Percentiles rank a stretch among this genome's conserved stretches.
phyloP scores from a whole-genome alignment of 352 stramenopile species.

The Phytophthora lateralis region DNA sequence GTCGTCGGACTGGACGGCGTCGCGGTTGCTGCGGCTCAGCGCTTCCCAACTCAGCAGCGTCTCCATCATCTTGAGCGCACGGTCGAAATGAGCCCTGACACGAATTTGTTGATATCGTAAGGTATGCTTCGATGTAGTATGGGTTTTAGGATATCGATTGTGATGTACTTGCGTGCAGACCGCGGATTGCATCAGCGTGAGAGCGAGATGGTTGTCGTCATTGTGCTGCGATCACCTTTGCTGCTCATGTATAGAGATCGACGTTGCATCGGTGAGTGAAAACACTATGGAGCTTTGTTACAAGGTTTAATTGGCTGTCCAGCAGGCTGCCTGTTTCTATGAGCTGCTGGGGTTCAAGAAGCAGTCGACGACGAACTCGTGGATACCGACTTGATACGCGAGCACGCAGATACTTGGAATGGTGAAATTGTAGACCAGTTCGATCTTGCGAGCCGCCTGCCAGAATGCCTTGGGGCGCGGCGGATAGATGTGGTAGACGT shows the following conservation, averaged over 20 bases:
- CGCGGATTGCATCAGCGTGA: slow-evolving; percentile 4
- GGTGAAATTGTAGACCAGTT: slow-evolving; percentile 48
- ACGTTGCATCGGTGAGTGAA: not conserved
- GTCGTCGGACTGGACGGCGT: slow-evolving; percentile 19
- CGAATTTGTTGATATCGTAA: slow-evolving; percentile 16
- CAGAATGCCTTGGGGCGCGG: slow-evolving; percentile 52
- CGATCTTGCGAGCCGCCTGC: slow-evolving; percentile 45
- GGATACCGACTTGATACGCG: slow-evolving; percentile 28
- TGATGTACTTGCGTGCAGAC: not conserved
- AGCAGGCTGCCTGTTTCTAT: slow-evolving; percentile 6
- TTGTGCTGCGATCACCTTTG: too few species aligned
- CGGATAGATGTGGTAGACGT: slow-evolving; percentile 54
- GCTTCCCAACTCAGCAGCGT: slow-evolving; percentile 28
- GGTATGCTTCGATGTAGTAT: slow-evolving; percentile 1
- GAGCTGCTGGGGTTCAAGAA: slow-evolving; percentile 23
- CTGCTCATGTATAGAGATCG: too few species aligned
- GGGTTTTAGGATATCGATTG: slow-evolving; percentile 10
- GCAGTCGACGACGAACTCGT: slow-evolving; percentile 39
- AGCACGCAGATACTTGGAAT: slow-evolving; percentile 45
- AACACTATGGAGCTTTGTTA: slow-evolving; percentile 7
- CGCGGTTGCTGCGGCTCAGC: slow-evolving; percentile 13
- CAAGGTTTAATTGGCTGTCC: slow-evolving; percentile 2
- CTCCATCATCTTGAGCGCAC: slow-evolving; percentile 39
- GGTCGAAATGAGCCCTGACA: slow-evolving; percentile 6
- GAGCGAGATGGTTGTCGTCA: too few species aligned